A percentile compares a stretch with the other conserved stretches of the same genome.
Evolutionary conservation across 164 flowering plant species (phyloP).

Genomic region (Kalanchoe fedtschenkoi): DNA sequence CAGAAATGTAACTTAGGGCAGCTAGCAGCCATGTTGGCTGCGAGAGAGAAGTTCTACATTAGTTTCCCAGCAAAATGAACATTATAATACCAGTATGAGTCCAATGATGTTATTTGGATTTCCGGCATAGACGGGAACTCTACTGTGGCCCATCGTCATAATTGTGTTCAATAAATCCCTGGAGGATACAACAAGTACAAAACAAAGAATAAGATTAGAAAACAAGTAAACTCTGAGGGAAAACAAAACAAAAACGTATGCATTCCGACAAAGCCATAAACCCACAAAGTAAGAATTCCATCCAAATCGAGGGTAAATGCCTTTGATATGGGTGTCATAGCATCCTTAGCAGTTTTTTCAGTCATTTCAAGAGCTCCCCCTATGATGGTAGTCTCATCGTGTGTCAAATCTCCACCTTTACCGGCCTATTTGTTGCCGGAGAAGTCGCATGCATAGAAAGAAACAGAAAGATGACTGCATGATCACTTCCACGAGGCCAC

Average conservation of each 20-base stretch:
- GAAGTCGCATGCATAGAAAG: background rate
- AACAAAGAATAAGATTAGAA: conserved; percentile 5
- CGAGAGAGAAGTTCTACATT: background rate
- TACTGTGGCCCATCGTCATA: conserved; percentile 81
- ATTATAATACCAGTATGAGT: conserved; percentile 51
- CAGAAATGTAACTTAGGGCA: background rate
- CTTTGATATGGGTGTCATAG: conserved; percentile 85
- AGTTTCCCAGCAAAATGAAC: background rate
- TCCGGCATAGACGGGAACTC: conserved; percentile 78
- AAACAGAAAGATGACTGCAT: background rate
- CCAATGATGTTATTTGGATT: conserved; percentile 65
- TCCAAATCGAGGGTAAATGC: conserved; percentile 93
- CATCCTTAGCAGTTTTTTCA: conserved; percentile 88
- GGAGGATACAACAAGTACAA: conserved; percentile 8
- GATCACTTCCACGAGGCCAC: background rate
- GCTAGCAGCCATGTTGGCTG: background rate
- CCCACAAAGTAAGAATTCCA: conserved; percentile 78
- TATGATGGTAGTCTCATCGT: conserved; percentile 94
- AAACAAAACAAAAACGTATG: conserved; percentile 1
- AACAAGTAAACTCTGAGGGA: background rate
- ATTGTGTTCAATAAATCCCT: conserved; percentile 71
- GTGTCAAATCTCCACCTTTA: conserved; percentile 93
- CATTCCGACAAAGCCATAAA: conserved; percentile 17
- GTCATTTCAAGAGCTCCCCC: conserved; percentile 91
- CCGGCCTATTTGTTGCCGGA: conserved; percentile 53